Base-by-base conservation (phyloP, 371 early-diverging fungal species). In the Paraphysoderma sedebokerense region DNA sequence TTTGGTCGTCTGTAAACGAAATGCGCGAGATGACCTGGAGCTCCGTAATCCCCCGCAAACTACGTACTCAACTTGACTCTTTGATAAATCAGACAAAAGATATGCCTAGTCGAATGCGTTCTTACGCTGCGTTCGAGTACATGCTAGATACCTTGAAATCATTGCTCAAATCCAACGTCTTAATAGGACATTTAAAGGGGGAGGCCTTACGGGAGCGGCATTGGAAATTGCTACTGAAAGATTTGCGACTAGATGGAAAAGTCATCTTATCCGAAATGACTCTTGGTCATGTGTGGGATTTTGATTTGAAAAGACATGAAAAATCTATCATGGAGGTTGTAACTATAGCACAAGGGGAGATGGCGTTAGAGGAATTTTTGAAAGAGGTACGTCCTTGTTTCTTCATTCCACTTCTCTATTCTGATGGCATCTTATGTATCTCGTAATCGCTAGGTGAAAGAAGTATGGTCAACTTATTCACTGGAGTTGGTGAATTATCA, bases 361-460 rank as follows among this genome's bases (percentile, higher is more conserved):
- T 97, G 92, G 98, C 91, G 2, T 66, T 98, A 33, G 98, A 98
- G 62, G 92, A 92, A 61, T 98, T 89, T 72, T 71, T 98, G 70
- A 81, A 81, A 52, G 87, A 89, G 61, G n/a, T 60, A 38, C n/a
- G n/a, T n/a, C n/a, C n/a, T n/a, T n/a, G n/a, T n/a, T n/a, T n/a
- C n/a, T n/a, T n/a, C n/a, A n/a, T n/a, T n/a, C n/a, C n/a, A n/a
- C n/a, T n/a, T n/a, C n/a, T n/a, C n/a, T n/a, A n/a, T n/a, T n/a
- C n/a, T n/a, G n/a, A n/a, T n/a, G n/a, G n/a, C n/a, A n/a, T n/a
- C n/a, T n/a, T n/a, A n/a, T n/a, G n/a, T n/a, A n/a, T n/a, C n/a
- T n/a, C n/a, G n/a, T n/a, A n/a, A n/a, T n/a, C 38, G 38, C 26
- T 27, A 47, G 61, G 79, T 86, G 35, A 77, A 76, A 62, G 92